Conservation (phyloP, 2,329 filamentous ascomycete genomes). For the Cucurbitaria berberidis region DNA sequence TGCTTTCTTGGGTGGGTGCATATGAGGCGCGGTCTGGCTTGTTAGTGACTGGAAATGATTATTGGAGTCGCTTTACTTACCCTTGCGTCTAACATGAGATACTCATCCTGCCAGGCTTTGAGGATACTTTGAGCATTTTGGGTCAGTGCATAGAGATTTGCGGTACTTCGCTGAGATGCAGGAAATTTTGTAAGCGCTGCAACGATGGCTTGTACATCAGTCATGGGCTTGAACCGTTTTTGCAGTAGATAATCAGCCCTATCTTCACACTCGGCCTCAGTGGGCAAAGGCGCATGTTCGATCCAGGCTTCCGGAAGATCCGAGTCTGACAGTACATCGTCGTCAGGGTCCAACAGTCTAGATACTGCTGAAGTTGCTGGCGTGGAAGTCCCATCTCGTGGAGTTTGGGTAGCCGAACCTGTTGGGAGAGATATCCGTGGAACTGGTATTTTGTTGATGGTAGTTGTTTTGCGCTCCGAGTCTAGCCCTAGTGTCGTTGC, state of each 20-base stretch:
- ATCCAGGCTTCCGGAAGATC: constrained; percentile 48
- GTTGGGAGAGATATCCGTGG: constrained; percentile 31
- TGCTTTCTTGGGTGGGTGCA: constrained; percentile 58
- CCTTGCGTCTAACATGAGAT: constrained; percentile 58
- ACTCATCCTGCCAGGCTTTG: constrained; percentile 65
- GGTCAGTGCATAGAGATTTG: constrained; percentile 63
- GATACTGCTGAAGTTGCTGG: constrained; percentile 28
- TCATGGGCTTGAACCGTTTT: constrained; percentile 50
- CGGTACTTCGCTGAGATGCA: constrained; percentile 53
- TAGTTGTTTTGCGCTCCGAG: constrained; percentile 10
- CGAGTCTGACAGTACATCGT: constrained; percentile 44
- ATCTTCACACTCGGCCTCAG: constrained; percentile 46
- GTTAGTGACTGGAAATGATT: constrained; percentile 27
- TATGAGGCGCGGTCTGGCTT: constrained; percentile 56
- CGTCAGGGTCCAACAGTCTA: constrained; percentile 37
- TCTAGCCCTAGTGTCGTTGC: constrained; percentile 3
- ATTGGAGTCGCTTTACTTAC: constrained; percentile 24
- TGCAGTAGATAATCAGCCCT: constrained; percentile 52
- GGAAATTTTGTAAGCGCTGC: constrained; percentile 52
- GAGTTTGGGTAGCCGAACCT: constrained; percentile 35
- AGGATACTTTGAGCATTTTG: constrained; percentile 61
- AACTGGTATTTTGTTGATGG: constrained; percentile 10
- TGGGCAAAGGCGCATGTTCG: constrained; percentile 33
- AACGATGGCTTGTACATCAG: constrained; percentile 52
- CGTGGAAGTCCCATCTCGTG: constrained; percentile 32